Conservation (phyloP, 768 basidiomycete genomes). For the Suillus decipiens region DNA sequence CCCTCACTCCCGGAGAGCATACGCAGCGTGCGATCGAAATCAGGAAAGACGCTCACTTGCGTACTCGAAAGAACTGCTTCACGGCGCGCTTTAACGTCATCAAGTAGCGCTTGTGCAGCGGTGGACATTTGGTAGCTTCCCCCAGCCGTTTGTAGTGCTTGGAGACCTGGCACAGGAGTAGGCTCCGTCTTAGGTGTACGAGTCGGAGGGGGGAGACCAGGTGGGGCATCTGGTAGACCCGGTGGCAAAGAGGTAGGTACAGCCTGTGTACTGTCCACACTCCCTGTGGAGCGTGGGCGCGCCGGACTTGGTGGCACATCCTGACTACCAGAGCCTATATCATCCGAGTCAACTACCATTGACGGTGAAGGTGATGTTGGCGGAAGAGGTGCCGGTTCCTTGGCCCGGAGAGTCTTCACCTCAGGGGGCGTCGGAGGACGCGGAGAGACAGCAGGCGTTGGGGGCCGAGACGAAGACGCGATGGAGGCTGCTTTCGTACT, state of each 20-base stretch:
- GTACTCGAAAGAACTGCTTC: conserved; percentile 50
- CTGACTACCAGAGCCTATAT: conserved; percentile 44
- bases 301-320: conserved; percentile 44
- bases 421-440: conserved; percentile 49
- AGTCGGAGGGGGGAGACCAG: conserved; percentile 54
- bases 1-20: conserved; percentile 65
- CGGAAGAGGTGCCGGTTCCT: conserved; percentile 43
- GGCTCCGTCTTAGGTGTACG: conserved; percentile 51
- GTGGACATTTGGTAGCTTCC: conserved; percentile 85
- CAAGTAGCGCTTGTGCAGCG: conserved; percentile 80
- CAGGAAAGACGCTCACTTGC: conserved; percentile 75
- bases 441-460: conserved; percentile 47
- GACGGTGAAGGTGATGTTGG: conserved; percentile 49
- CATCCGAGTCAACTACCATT: conserved; percentile 54
- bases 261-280: conserved; percentile 32
- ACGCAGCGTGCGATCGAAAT: conserved; percentile 83
- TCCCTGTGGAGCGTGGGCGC: conserved; percentile 44
- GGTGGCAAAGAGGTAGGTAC: conserved; percentile 42
- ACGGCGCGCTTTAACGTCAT: conserved; percentile 78
- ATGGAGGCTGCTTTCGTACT: conserved; percentile 48
- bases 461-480: conserved; percentile 56
- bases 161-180: conserved; percentile 46
- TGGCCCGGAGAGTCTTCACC: conserved; percentile 39
- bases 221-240: conserved; percentile 54
- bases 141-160: conserved; percentile 48